Evolutionary conservation across 2,329 filamentous ascomycete species (phyloP), one percentile per base, ranked within the genome.

Genomic region (Colletotrichum costaricense): DNA sequence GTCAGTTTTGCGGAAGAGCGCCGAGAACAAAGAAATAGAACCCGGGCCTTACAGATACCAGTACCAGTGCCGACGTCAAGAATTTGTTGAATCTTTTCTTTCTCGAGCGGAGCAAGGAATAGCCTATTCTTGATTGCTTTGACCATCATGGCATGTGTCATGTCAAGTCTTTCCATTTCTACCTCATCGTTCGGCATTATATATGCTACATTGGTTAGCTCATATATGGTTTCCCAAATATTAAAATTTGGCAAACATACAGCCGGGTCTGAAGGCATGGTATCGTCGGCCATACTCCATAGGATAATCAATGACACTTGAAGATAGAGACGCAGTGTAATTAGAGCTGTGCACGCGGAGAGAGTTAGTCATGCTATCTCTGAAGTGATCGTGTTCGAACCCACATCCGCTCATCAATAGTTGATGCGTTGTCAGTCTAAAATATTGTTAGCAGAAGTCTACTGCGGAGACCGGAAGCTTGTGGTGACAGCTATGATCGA

Each of bases 21-120:
- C 42, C 42, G 42, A 46, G 16, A 19, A 5, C 8, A 1, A 19
- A 46, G 42, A 16, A 9, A 46, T 9, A 46, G 42, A 46, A 19
- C 14, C 8, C 14, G 16, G 16, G 16, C 42, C 42, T 46, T 46
- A 46, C 91, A 92, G 76, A 90, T 87, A 1, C 85, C 85, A 3
- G 81, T 82, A 4, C 85, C 85, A 4, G 81, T 82, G 4, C 81
- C 85, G 42, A 86, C 78, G 65, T 87, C 85, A 38, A 79, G 75
- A 33, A 79, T 46, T 12, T 14, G 38, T 9, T 62, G 58, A 5
- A 26, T n/a, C 38, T 46, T 62, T 19, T 46, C 73, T 22, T 67
- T 24, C 14, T 67, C 54, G 9, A 67, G 28, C 19, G 54, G 54
- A 5, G 54, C 64, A 30, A 67, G 52, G 22, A 33, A 46, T 8